A percentile compares a stretch with the other conserved stretches of the same genome.
Evolutionary conservation across 2,329 filamentous ascomycete genomes (phyloP).

Genomic region (Xenoacremonium recifei): DNA sequence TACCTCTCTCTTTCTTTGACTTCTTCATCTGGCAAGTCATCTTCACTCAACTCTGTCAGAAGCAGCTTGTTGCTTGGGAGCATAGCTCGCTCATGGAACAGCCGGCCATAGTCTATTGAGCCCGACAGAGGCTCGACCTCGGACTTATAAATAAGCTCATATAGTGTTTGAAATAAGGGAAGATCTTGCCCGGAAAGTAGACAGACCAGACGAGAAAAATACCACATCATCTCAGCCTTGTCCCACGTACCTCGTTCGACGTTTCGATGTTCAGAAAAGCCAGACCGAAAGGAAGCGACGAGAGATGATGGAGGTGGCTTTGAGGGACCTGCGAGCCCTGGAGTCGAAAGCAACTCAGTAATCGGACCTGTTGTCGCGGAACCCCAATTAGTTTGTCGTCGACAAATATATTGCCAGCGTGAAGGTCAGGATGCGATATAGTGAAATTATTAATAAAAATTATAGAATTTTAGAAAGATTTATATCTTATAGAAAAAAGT

Average conservation of each 20-base stretch:
- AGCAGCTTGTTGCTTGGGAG: constrained; percentile 8
- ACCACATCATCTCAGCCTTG: constrained; percentile 9
- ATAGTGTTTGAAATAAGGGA: constrained; percentile 8
- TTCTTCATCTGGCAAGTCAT: constrained; percentile 11
- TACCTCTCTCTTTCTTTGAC: not conserved
- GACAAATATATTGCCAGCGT: constrained; percentile 22
- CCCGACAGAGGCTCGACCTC: not conserved
- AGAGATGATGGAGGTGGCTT: constrained; percentile 1
- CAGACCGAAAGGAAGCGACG: constrained; percentile 4
- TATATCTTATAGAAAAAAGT: too few relatives aligned
- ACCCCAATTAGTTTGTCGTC: constrained; percentile 22
- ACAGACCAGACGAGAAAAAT: constrained; percentile 12
- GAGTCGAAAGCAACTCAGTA: constrained; percentile 11
- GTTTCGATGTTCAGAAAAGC: constrained; percentile 1
- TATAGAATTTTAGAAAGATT: too few relatives aligned
- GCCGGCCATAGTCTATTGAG: not conserved
- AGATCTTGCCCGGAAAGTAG: constrained; percentile 18
- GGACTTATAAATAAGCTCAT: constrained; percentile 8
- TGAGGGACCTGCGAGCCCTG: constrained; percentile 2
- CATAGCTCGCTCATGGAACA: constrained; percentile 11
- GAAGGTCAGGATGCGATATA: constrained; percentile 22
- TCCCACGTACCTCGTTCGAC: constrained; percentile 1
- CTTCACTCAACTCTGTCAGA: constrained; percentile 5
- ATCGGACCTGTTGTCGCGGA: constrained; percentile 15
- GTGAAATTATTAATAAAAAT: too few relatives aligned